Percentiles rank a stretch among this genome's conserved stretches.
Conservation (phyloP, 2,329 filamentous ascomycete species). For the Pseudogymnoascus sp. region DNA sequence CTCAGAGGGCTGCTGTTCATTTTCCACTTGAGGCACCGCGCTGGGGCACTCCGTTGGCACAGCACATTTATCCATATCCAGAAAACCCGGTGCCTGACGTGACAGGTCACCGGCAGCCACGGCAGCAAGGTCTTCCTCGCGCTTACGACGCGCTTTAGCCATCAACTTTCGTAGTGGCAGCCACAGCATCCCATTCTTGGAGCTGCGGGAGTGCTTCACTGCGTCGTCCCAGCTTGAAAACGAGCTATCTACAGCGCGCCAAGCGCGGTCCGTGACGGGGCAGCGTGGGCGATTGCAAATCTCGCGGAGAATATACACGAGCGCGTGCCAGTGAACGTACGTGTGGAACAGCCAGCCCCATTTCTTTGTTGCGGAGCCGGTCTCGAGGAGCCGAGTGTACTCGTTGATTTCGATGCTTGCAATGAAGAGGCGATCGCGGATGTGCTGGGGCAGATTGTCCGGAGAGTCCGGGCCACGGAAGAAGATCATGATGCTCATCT, state of each 20-base stretch:
- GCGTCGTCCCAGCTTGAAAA: slow-evolving; percentile 23
- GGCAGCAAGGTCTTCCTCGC: slow-evolving; percentile 39
- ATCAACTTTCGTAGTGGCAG: slow-evolving; percentile 52
- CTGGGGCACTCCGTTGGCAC: not conserved
- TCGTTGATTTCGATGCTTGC: slow-evolving; percentile 35
- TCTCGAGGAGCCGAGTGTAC: slow-evolving; percentile 32
- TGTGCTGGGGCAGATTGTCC: slow-evolving; percentile 28
- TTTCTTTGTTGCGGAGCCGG: slow-evolving; percentile 30
- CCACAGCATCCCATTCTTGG: slow-evolving; percentile 52
- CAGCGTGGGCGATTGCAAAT: slow-evolving; percentile 30
- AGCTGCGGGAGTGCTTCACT: slow-evolving; percentile 20
- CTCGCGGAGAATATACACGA: slow-evolving; percentile 36
- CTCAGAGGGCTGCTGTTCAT: not conserved
- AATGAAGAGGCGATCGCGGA: slow-evolving; percentile 31
- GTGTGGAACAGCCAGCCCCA: slow-evolving; percentile 36
- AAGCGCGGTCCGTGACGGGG: slow-evolving; percentile 33
- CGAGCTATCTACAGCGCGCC: slow-evolving; percentile 31
- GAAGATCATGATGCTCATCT: slow-evolving; percentile 32
- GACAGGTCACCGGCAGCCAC: slow-evolving; percentile 14
- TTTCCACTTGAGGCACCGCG: not conserved
- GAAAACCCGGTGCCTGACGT: not conserved
- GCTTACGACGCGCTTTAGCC: slow-evolving; percentile 45
- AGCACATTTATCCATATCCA: not conserved
- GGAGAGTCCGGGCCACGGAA: slow-evolving; percentile 23
- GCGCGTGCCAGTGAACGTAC: slow-evolving; percentile 38